phyloP scores from a whole-genome alignment of 176 grass and related monocot species.

The Triticum urartu region DNA sequence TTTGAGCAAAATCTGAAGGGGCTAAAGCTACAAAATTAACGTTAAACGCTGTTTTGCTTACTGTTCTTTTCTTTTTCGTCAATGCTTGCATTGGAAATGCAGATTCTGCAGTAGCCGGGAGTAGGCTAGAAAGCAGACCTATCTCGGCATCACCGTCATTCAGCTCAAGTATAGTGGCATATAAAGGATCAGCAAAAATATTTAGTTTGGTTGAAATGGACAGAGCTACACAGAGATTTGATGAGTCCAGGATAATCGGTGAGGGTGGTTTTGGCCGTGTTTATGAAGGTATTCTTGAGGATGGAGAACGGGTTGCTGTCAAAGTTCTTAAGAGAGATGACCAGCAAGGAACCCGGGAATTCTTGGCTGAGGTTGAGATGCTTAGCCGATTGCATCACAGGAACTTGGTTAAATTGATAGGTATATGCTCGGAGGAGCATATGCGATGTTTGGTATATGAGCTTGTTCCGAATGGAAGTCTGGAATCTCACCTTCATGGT shows the following conservation, averaged over 20 bases:
- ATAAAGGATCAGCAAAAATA: conserved; percentile 73
- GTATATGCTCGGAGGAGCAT: conserved; percentile 91
- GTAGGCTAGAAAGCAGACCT: conserved; percentile 50
- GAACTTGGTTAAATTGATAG: conserved; percentile 91
- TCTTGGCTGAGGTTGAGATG: conserved; percentile 99
- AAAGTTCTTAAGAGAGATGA: conserved; percentile 95
- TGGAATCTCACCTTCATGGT: conserved; percentile 96
- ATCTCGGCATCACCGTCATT: conserved; percentile 74
- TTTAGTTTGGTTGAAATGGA: conserved; percentile 89
- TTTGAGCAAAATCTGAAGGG: conserved; percentile 15
- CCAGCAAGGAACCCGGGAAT: conserved; percentile 81
- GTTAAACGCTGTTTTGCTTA: neutral
- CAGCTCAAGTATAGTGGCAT: conserved; percentile 78
- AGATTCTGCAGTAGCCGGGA: conserved; percentile 34
- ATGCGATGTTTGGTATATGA: conserved; percentile 85
- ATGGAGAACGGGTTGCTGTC: conserved; percentile 64
- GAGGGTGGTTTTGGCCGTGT: conserved; percentile 99
- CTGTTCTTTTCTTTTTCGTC: neutral
- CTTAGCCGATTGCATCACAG: conserved; percentile 96
- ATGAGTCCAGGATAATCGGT: conserved; percentile 79
- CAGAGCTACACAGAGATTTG: conserved; percentile 77
- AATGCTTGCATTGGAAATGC: conserved; percentile 44
- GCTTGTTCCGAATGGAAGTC: conserved; percentile 85
- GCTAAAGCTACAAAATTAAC: conserved; percentile 11
- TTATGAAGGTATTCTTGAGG: conserved; percentile 80